Conservation (phyloP, 2,329 filamentous ascomycete species). For the Aspergillus sclerotialis region DNA sequence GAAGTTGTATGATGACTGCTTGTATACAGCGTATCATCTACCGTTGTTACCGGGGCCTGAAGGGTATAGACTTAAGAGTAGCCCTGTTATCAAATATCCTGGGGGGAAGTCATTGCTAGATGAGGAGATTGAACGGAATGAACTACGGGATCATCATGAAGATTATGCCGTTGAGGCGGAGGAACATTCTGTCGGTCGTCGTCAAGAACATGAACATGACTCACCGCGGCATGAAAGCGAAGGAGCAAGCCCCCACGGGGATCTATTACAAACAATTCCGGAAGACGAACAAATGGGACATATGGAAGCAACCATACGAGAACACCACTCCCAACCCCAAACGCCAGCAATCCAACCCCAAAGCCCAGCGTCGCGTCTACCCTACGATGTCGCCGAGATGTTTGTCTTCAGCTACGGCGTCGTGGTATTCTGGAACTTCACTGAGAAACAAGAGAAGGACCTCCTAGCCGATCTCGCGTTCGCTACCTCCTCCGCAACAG, state of each 20-base stretch:
- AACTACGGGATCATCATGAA: conserved; percentile 80
- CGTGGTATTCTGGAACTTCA: conserved; percentile 98
- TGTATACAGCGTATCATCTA: conserved; percentile 92
- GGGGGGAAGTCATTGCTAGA: conserved; percentile 90
- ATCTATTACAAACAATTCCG: conserved; percentile 1
- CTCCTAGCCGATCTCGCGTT: conserved; percentile 93
- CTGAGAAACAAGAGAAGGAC: conserved; percentile 91
- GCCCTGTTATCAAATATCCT: conserved; percentile 84
- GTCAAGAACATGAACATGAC: conserved; percentile 17
- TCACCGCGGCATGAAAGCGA: conserved; percentile 7
- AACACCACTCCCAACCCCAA: conserved; percentile 38
- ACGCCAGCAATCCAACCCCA: conserved; percentile 36
- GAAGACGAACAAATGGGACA: conserved; percentile 10
- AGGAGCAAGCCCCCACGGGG: neutral
- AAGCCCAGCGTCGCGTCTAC: conserved; percentile 57
- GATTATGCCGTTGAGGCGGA: conserved; percentile 70
- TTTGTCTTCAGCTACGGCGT: conserved; percentile 97
- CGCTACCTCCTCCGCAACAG: conserved; percentile 44
- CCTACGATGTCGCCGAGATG: conserved; percentile 70
- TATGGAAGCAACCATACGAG: conserved; percentile 12
- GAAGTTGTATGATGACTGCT: conserved; percentile 94
- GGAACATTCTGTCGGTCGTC: conserved; percentile 38
- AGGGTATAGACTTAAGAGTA: conserved; percentile 81
- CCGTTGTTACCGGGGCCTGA: conserved; percentile 79
- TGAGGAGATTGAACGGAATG: conserved; percentile 91